phyloP scores from a whole-genome alignment of 2,329 filamentous ascomycete genomes.

The Xylaria sp. region DNA sequence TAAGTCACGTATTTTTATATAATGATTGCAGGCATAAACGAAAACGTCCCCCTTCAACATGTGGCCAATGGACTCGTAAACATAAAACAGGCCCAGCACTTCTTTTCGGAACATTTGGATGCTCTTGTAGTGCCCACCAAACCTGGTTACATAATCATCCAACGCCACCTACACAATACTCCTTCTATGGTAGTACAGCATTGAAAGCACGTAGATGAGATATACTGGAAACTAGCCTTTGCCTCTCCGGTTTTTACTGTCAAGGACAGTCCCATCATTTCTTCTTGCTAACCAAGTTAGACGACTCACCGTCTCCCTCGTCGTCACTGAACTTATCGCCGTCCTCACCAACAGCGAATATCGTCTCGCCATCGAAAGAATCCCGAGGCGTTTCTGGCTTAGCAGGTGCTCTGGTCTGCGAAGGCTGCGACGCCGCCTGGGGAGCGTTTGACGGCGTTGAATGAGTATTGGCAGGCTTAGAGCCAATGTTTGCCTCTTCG shows the following conservation, averaged over 20 bases:
- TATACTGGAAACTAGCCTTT: conserved; percentile 12
- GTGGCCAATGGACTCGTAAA: background rate
- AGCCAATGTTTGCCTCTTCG: conserved; percentile 57
- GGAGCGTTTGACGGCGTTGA: conserved; percentile 22
- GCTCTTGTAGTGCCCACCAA: conserved; percentile 5
- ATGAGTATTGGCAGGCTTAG: conserved; percentile 37
- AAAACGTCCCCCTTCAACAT: background rate
- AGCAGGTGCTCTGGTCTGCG: conserved; percentile 26
- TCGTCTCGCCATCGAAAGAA: conserved; percentile 80
- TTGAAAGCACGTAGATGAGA: conserved; percentile 19
- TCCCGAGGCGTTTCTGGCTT: conserved; percentile 58
- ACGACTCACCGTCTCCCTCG: conserved; percentile 60
- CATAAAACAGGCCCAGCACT: conserved; percentile 4
- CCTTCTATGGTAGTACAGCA: conserved; percentile 30
- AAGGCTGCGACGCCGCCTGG: conserved; percentile 25
- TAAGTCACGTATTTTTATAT: background rate
- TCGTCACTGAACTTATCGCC: conserved; percentile 82
- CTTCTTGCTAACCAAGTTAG: conserved; percentile 54
- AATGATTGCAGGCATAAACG: background rate
- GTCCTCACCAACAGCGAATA: conserved; percentile 90
- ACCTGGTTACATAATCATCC: conserved; percentile 21
- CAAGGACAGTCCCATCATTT: conserved; percentile 37
- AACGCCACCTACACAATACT: conserved; percentile 27
- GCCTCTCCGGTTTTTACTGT: conserved; percentile 4
- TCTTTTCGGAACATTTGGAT: conserved; percentile 12